Base-by-base conservation (phyloP, 1,284 basidiomycete genomes). In the Cryptococcus sp. region DNA sequence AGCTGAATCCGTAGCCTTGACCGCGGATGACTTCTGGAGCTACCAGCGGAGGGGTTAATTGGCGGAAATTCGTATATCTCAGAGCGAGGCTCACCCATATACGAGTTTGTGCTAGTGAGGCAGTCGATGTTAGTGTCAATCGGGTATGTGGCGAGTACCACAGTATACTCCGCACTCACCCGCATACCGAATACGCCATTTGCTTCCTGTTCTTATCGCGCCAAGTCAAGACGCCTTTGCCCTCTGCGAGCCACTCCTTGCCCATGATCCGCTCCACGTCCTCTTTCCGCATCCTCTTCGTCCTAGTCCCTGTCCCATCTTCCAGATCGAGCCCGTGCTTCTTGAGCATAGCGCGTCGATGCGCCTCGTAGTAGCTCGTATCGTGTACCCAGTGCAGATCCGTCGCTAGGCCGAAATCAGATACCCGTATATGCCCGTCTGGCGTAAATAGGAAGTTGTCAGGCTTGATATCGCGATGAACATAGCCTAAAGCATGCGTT, bases 391-490 rank as follows among this genome's bases (percentile, higher is more conserved):
- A 75, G 61, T 73, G 71, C 38, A 78, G 58, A 49, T 74, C 72
- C 80, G 78, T 95, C 83, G 93, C 94, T 62, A 98, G 83, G 25
- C 95, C 94, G 76, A 98, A 97, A 79, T 98, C 95, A 70, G 90
- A 91, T 57, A 98, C 85, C 78, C 88, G 90, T 78, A 99, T 89
- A 79, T 98, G 94, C 7, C 94, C 94, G 61, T 90, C 83, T 57
- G 88, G 87, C 76, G 92, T 90, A 79, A 97, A 95, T 50, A 97
- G 82, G 80, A 97, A 97, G 78, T 97, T 97, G 79, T 92, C 89
- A 62, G 92, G 92, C 80, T 95, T 95, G 80, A 97, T 95, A 80
- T 98, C 94, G 54, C 94, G 86, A 80, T 97, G 94, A 68, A 97
- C 96, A 80, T 95, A 98, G 3, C 94, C 94, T 66, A 92, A 87